Base-by-base conservation (phyloP, 1,139 yeast genomes). In the Yamadazyma buinensis region DNA sequence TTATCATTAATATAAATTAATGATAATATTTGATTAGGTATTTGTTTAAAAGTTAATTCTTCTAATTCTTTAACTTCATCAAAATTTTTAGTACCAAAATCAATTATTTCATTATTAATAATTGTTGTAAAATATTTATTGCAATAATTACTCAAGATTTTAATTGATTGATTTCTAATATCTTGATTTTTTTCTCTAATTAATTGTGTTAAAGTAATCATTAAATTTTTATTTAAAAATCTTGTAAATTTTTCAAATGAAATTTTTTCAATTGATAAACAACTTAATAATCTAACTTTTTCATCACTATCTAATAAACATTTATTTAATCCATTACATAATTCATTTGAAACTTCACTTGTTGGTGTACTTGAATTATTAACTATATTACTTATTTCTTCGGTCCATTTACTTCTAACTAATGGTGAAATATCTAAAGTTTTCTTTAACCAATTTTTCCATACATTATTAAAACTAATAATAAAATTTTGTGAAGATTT, bases 241-340 rank as follows among this genome's bases (percentile, higher is more conserved):
- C 60, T 69, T 37, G 77, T 61, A 38, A 76, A 61, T 6, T 61
- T 49, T 24, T 54, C 55, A 29, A 61, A 64, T 1, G 72, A 65
- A 15, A 76, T 53, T 20, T 57, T 51, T 19, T 66, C 58, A 18
- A 79, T 49, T 1, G 77, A 59, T 26, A 53, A 52, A 42, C 88
- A 77, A 0, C 95, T 78, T 1, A 72, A 61, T 21, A 76, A 62
- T 42, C 97, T 69, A 2, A 86, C 95, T 32, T 67, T 72, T 41
- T 84, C 94, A 48, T 85, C 90, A 0, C 80, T 64, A 55, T 90
- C 97, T 28, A 84, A 67, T 17, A 88, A 62, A 27, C 92, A 77
- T 47, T 82, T 82, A 23, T 78, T 63, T 14, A 86, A 52, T 1
- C 88, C 86, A 36, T 67, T 70, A 5, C 75, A 61, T 7, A 86